Percentiles rank a stretch among this genome's conserved stretches.
phyloP scores from a whole-genome alignment of 1,284 basidiomycete genomes.

The Neolentinus lepideus region DNA sequence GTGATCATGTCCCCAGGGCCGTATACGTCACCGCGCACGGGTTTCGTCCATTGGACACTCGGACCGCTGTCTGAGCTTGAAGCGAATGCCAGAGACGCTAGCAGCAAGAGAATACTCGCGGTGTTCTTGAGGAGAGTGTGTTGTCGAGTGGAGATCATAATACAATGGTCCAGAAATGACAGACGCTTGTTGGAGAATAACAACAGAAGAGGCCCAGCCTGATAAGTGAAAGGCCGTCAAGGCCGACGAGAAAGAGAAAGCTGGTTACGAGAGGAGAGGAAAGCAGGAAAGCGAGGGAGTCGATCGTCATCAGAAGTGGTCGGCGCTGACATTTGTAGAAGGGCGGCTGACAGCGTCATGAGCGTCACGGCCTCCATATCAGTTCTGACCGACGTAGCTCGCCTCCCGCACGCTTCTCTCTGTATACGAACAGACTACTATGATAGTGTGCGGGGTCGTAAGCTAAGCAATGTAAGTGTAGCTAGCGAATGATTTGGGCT shows the following conservation, averaged over 20 bases:
- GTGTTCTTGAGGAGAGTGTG: background rate
- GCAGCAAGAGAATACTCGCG: background rate
- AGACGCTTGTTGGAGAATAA: background rate
- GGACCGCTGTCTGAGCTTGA: slow-evolving; percentile 3
- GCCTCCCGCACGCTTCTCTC: too few species aligned
- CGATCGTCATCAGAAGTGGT: background rate
- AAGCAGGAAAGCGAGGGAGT: background rate
- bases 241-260: background rate
- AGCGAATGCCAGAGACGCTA: slow-evolving; percentile 4
- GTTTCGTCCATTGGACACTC: slow-evolving; percentile 21
- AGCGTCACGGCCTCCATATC: too few species aligned
- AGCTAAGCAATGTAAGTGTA: too few species aligned
- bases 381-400: too few species aligned
- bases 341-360: background rate
- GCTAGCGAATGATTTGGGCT: background rate
- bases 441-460: too few species aligned
- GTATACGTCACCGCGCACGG: slow-evolving; percentile 20
- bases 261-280: background rate
- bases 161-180: background rate
- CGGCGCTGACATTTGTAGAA: background rate
- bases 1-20: slow-evolving; percentile 21
- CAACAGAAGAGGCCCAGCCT: background rate
- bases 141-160: background rate
- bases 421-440: too few species aligned
- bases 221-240: background rate